These are phyloP conservation scores for Chimonanthus salicifolius DNA, from an alignment of 164 flowering plant species.

Conservation along the genomic window DNA sequence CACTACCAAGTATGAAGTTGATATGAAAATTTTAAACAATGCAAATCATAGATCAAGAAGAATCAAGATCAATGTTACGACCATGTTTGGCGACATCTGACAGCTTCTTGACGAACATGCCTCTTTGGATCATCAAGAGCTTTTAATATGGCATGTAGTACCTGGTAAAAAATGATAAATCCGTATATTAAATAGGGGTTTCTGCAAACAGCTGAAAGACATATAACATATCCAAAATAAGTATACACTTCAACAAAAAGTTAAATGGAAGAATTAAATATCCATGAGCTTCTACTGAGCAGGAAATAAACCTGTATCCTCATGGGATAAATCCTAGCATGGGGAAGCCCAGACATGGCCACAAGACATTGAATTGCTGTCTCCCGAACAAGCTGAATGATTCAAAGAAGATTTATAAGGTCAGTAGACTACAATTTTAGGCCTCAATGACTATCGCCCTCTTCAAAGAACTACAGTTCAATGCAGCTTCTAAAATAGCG, in stretches of 20 bases:
- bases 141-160: slow-evolving; percentile 45
- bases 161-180: slow-evolving; percentile 33
- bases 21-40: neutral
- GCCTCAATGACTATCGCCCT: too few species aligned
- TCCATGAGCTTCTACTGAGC: neutral
- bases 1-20: neutral
- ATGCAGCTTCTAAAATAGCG: too few species aligned
- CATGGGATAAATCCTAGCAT: slow-evolving; percentile 69
- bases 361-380: slow-evolving; percentile 90
- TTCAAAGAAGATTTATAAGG: neutral
- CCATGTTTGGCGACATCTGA: slow-evolving; percentile 89
- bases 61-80: slow-evolving; percentile 15
- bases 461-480: too few species aligned
- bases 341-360: slow-evolving; percentile 66
- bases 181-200: neutral
- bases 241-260: neutral
- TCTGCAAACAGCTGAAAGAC: neutral
- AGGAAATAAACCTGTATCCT: slow-evolving; percentile 49
- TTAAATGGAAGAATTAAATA: neutral
- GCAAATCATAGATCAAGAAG: neutral
- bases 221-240: neutral
- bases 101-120: slow-evolving; percentile 86
- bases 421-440: neutral
- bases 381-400: slow-evolving; percentile 76
- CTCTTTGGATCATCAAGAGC: slow-evolving; percentile 92